Percentiles rank a stretch among this genome's conserved stretches.
phyloP scores from a whole-genome alignment of 1,139 yeast genomes.

The Debaryomyces sp. region DNA sequence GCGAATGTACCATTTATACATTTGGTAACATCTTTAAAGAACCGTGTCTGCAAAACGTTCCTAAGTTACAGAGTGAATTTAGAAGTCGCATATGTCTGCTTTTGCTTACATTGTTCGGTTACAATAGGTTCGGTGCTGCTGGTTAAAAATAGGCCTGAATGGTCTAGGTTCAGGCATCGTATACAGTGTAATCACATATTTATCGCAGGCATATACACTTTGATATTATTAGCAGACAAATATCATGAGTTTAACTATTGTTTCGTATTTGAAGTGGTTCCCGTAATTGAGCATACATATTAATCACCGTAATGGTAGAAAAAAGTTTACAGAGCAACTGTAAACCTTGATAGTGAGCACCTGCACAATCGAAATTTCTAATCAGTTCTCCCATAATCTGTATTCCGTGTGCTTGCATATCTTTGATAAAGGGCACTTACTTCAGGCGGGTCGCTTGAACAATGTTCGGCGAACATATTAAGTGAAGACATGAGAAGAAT shows the following conservation, averaged over 20 bases:
- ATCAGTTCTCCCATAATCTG: not conserved
- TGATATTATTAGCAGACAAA: not conserved
- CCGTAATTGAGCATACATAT: not conserved
- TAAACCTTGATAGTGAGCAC: not conserved
- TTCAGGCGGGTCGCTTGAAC: not conserved
- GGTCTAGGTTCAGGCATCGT: not conserved
- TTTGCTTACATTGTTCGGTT: not conserved
- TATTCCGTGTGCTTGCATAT: not conserved
- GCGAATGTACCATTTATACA: no score
- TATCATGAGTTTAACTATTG: not conserved
- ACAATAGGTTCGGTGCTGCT: not conserved
- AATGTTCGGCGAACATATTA: not conserved
- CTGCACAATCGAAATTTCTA: not conserved
- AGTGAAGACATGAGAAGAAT: no score
- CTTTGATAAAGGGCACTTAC: not conserved
- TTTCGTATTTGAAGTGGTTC: not conserved
- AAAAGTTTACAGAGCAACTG: not conserved
- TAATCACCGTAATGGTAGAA: not conserved
- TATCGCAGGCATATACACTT: no score
- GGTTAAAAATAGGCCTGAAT: not conserved
- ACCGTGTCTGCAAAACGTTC: not conserved
- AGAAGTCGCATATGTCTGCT: not conserved
- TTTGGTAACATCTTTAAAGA: not conserved
- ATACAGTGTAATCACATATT: no score
- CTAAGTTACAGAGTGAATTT: not conserved